Evolutionary conservation across 208 protist species (phyloP), one percentile per base, ranked within the genome.

Genomic region (Trypanosoma caninum): DNA sequence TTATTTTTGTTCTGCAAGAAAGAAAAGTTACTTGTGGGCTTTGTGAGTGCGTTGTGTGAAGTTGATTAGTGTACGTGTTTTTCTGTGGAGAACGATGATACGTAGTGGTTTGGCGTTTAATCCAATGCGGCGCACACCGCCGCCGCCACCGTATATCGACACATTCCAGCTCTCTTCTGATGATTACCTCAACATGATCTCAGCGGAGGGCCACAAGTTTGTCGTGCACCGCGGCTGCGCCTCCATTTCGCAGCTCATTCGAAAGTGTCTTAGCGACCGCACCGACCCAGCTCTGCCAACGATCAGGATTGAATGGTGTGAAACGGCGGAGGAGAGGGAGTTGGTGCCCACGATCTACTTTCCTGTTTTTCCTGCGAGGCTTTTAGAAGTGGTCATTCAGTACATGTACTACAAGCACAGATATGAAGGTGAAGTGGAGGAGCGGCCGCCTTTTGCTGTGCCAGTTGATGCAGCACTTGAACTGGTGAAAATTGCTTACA

Each of bases 371-470:
- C 34, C 52, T n/a, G 66, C 77, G 14, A 45, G 59, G 25, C 67
- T 76, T 25, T 66, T 96, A 11, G 82, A 94, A 20, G 70, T 74
- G 31, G 44, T 92, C 3, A 54, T 96, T 25, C 69, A 76, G 37
- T 96, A 96, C 59, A 58, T 94, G 22, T 86, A 94, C 65, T 92
- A 89, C 72, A 96, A 96, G 56, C 73, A 86, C 48, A 62, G 71
- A 22, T 93, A 93, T 46, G 89, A 92, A 11, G 70, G 83, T n/a
- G 51, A 69, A 25, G 53, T 44, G 10, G 78, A 79, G 27, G 38
- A 61, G 22, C 78, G 90, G 20, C 81, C 82, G 16, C 47, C 59
- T 11, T 93, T 96, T 48, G 40, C 72, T 37, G 69, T 94, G 10
- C 85, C 82, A 3, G 1, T 65, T 1, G 61, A 59, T 0, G 66